Conservation (phyloP, 371 early-diverging fungal genomes). For the Apophysomyces elegans region DNA sequence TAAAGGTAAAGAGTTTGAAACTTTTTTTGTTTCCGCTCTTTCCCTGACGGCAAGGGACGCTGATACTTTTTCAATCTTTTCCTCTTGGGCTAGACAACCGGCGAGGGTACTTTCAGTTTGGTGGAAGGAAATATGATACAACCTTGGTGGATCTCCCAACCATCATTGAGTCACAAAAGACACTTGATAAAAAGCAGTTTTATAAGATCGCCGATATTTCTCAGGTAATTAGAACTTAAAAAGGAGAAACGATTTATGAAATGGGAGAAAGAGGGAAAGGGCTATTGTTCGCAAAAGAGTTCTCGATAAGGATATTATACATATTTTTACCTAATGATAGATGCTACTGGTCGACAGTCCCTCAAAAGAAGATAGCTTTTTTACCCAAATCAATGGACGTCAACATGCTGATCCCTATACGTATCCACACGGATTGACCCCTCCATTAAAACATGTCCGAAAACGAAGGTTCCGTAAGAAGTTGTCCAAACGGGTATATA, state of each 20-base stretch:
- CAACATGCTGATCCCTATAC: constrained; percentile 58
- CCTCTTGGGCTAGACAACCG: constrained; percentile 60
- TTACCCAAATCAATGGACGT: constrained; percentile 32
- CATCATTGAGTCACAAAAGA: constrained; percentile 96
- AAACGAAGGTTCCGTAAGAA: constrained; percentile 90
- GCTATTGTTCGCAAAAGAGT: too few relatives aligned
- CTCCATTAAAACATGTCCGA: constrained; percentile 87
- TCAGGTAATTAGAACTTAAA: constrained; percentile 60
- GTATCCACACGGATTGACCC: constrained; percentile 90
- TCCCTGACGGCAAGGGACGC: too few relatives aligned
- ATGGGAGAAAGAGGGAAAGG: not conserved
- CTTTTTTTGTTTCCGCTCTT: not conserved
- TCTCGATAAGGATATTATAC: too few relatives aligned
- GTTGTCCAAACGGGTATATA: constrained; percentile 72
- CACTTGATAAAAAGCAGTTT: constrained; percentile 92
- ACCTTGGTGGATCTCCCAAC: constrained; percentile 93
- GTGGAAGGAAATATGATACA: constrained; percentile 61
- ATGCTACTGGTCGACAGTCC: constrained; percentile 66
- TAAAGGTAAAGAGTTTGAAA: constrained; percentile 46
- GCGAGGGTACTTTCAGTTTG: constrained; percentile 70
- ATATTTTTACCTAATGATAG: constrained; percentile 25
- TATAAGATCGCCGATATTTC: constrained; percentile 98
- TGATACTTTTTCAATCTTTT: not conserved
- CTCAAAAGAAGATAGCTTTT: constrained; percentile 30
- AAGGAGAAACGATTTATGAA: not conserved